Evolutionary conservation across 2,329 filamentous ascomycete species (phyloP).

Genomic region (Botrytis hyacinthi): DNA sequence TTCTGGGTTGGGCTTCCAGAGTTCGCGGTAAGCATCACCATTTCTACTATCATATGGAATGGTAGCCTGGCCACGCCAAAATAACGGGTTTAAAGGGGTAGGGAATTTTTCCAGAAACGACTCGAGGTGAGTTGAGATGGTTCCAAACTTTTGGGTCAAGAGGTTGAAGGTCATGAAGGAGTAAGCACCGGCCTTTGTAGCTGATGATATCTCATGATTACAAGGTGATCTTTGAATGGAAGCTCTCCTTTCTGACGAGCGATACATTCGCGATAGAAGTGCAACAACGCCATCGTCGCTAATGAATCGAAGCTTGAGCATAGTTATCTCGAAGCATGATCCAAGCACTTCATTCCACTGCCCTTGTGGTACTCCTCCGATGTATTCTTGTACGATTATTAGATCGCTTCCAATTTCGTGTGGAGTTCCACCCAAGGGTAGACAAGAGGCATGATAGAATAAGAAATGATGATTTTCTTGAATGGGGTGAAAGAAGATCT

Average conservation of each 20-base stretch:
- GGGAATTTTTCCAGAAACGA: not conserved
- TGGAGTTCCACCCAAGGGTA: not conserved
- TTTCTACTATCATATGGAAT: not conserved
- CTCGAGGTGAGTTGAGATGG: conserved; percentile 7
- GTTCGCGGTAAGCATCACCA: fast-evolving
- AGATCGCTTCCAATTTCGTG: too few relatives aligned
- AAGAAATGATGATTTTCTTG: conserved; percentile 3
- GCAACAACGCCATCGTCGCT: conserved; percentile 2
- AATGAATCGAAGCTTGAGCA: not conserved
- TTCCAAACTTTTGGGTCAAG: conserved; percentile 18
- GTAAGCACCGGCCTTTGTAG: not conserved
- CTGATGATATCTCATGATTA: not conserved
- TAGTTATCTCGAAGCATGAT: not conserved
- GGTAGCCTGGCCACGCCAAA: not conserved
- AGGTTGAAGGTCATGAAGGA: conserved; percentile 24
- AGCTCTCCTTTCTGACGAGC: not conserved
- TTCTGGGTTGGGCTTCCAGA: not conserved
- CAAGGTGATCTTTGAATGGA: not conserved
- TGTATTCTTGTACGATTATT: not conserved
- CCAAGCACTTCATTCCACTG: not conserved
- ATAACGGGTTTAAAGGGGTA: not conserved
- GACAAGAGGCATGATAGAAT: not conserved
- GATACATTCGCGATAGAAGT: not conserved
- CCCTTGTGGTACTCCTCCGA: not conserved
- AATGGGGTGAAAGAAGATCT: conserved; percentile 10